Evolutionary conservation across 2,329 filamentous ascomycete genomes (phyloP).

Genomic region (Chaetomium sp.): DNA sequence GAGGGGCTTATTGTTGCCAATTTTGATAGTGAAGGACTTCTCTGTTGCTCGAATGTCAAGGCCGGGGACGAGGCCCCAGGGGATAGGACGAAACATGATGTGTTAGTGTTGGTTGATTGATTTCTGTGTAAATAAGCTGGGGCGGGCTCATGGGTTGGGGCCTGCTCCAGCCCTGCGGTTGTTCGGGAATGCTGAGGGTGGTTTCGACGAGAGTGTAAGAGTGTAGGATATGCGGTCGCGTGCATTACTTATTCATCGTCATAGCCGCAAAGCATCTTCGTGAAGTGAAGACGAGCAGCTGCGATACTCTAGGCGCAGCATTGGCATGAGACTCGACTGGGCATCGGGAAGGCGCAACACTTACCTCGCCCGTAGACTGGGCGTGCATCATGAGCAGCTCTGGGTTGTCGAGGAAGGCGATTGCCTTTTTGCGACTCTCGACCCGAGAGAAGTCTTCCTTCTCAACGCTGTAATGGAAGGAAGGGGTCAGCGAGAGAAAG

Average conservation of each 20-base stretch:
- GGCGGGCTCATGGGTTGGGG: background rate
- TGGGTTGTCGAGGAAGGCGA: constrained; percentile 57
- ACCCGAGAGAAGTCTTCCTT: constrained; percentile 47
- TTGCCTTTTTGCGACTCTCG: constrained; percentile 53
- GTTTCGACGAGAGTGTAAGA: constrained; percentile 3
- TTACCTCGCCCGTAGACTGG: constrained; percentile 56
- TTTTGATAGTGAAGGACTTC: background rate
- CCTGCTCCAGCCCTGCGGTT: background rate
- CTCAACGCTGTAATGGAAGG: constrained; percentile 23
- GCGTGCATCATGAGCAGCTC: constrained; percentile 63
- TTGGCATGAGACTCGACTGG: background rate
- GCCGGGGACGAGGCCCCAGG: background rate
- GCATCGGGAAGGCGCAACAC: constrained; percentile 33
- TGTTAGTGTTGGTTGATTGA: background rate
- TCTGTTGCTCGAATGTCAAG: background rate
- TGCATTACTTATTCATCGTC: constrained; percentile 39
- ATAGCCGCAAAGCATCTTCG: constrained; percentile 57
- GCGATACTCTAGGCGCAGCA: constrained; percentile 50
- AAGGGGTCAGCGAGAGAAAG: constrained; percentile 10
- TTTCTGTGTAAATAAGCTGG: background rate
- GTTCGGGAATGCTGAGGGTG: background rate
- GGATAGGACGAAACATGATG: background rate
- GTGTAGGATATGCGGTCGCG: background rate
- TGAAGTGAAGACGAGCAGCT: constrained; percentile 58
- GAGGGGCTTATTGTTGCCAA: background rate